Conservation (phyloP, 2,329 filamentous ascomycete genomes). For the Penicillium thymicola region DNA sequence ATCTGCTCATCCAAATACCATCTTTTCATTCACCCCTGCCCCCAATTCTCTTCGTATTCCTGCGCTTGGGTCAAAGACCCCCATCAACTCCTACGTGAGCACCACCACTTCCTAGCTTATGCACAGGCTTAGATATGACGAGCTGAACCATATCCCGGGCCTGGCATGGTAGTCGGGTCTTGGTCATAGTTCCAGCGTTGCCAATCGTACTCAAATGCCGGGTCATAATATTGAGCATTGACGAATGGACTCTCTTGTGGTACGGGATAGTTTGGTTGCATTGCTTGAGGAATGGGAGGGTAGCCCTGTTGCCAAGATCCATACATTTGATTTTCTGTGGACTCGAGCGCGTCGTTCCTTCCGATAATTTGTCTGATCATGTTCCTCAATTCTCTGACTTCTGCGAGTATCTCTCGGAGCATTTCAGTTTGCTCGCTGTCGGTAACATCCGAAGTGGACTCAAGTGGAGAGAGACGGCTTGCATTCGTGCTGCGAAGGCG, state of each 20-base stretch:
- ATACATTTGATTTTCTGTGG: background rate
- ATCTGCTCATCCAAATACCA: background rate
- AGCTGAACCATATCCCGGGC: background rate
- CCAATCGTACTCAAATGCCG: background rate
- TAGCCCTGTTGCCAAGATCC: background rate
- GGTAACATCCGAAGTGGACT: background rate
- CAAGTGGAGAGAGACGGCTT: background rate
- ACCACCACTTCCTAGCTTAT: background rate
- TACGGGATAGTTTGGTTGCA: background rate
- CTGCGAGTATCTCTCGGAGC: background rate
- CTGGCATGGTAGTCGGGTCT: background rate
- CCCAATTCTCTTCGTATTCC: background rate
- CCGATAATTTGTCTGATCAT: background rate
- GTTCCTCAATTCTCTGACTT: background rate
- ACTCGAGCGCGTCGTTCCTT: background rate
- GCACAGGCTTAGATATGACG: background rate
- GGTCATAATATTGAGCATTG: background rate
- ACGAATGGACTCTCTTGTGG: background rate
- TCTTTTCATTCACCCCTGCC: too few species aligned
- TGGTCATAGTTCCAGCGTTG: background rate
- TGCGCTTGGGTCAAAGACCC: background rate
- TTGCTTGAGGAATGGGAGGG: background rate
- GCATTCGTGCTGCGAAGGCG: background rate
- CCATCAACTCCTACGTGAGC: background rate
- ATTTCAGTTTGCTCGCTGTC: background rate